Base-by-base conservation (phyloP, 73 alveolate species). In the Paramecium octaurelia region DNA sequence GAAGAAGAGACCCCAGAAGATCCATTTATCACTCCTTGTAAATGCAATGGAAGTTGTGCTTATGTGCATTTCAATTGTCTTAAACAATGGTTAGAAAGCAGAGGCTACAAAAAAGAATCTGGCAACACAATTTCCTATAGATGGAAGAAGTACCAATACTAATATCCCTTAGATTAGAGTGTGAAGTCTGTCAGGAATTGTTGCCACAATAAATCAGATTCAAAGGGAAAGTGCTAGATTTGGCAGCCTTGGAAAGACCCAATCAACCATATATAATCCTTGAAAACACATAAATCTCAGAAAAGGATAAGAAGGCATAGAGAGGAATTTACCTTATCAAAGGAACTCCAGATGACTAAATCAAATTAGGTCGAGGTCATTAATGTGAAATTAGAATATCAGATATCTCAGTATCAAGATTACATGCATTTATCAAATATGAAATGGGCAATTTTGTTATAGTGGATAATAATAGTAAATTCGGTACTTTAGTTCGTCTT, bases 161-260 rank as follows among this genome's bases (percentile, higher is more conserved):
- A 4, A 35, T 58, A 68, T 85, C 18, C 40, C 29, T 23, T 71
- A 89, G 88, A 75, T 85, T 95, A 3, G 93, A 94, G 29, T 96
- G 99, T 86, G 99, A 96, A 88, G 92, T 96, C 12, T 96, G 99
- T 24, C 86, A 96, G 92, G 96, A 95, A 86, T 86, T 96, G 69
- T 92, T 93, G 20, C 99, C 99, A 6, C 93, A 96, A 71, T 87
- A 92, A 88, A 84, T 96, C 10, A 87, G 93, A 43, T 93, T 60
- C 40, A 69, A 86, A 50, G 93, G 93, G 34, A 75, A 93, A 75
- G 83, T 46, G 38, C 86, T 92, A 75, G 97, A 96, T 93, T 91
- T 96, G 8, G 92, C 95, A 12, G 92, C 92, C 69, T 76, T 95
- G 29, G 93, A 93, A 57, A 95, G 95, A 29, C 93, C 95, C 38